These are phyloP conservation scores for Gaeumannomyces sp. DNA, from an alignment of 2,329 filamentous ascomycete genomes.

Conservation along the genomic window DNA sequence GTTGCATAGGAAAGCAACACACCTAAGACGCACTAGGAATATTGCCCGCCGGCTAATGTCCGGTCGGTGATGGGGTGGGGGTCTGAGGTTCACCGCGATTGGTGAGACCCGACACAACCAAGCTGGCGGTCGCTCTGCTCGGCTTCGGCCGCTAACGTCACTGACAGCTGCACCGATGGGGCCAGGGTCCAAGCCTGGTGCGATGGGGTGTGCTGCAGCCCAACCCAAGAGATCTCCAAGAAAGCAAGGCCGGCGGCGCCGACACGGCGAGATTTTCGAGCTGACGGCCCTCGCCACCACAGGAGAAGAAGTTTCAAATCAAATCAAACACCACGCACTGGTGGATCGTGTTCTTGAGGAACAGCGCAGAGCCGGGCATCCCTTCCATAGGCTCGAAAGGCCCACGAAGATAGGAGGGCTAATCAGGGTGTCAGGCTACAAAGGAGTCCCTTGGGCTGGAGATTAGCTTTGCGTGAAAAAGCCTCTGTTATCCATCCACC, in stretches of 20 bases:
- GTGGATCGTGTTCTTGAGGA: background rate
- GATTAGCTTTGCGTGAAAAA: background rate
- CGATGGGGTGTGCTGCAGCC: no score
- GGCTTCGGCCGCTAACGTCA: background rate
- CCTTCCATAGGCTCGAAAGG: background rate
- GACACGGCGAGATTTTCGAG: no score
- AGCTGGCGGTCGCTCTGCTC: background rate
- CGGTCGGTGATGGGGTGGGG: no score
- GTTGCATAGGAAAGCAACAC: background rate
- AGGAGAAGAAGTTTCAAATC: background rate
- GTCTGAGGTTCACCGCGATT: background rate
- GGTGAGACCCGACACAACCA: background rate
- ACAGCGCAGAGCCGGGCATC: background rate
- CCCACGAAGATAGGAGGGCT: background rate
- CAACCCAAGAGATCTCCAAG: no score
- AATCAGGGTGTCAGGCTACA: background rate
- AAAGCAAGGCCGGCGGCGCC: no score
- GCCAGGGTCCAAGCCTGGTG: background rate
- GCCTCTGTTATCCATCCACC: background rate
- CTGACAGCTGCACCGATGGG: background rate
- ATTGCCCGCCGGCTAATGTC: background rate
- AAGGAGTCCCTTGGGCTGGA: background rate
- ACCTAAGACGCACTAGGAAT: background rate
- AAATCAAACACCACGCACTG: background rate
- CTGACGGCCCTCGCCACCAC: background rate